Conservation (phyloP, 2,329 filamentous ascomycete genomes). For the Botrytis squamosa region DNA sequence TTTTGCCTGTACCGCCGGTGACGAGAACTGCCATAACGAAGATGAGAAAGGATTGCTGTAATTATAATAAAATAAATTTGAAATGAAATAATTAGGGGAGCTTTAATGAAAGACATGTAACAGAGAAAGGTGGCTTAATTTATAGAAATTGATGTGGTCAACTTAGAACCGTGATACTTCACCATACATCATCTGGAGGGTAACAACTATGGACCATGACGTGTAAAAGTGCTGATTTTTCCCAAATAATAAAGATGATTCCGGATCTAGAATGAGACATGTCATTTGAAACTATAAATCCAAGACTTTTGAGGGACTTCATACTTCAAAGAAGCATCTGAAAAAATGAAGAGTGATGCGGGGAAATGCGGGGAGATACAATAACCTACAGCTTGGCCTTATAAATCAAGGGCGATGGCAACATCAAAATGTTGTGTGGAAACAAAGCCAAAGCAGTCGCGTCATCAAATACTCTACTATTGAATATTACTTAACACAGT, state of each 20-base stretch:
- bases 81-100: neutral
- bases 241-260: neutral
- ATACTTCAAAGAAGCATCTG: neutral
- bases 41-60: neutral
- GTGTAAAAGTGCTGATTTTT: neutral
- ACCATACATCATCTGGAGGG: neutral
- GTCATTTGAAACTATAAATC: neutral
- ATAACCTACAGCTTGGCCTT: neutral
- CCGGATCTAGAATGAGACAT: neutral
- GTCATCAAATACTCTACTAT: neutral
- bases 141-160: neutral
- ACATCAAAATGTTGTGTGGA: neutral
- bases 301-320: neutral
- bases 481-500: neutral
- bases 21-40: constrained; percentile 9
- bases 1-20: constrained; percentile 2
- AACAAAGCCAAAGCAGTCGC: neutral
- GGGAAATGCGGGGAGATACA: neutral
- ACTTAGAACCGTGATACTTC: neutral
- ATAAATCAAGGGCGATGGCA: too few relatives aligned
- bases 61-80: neutral
- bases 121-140: neutral
- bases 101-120: neutral
- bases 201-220: neutral
- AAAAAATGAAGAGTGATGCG: neutral